Base-by-base conservation (phyloP, 768 basidiomycete genomes). In the Tulasnella sp. region DNA sequence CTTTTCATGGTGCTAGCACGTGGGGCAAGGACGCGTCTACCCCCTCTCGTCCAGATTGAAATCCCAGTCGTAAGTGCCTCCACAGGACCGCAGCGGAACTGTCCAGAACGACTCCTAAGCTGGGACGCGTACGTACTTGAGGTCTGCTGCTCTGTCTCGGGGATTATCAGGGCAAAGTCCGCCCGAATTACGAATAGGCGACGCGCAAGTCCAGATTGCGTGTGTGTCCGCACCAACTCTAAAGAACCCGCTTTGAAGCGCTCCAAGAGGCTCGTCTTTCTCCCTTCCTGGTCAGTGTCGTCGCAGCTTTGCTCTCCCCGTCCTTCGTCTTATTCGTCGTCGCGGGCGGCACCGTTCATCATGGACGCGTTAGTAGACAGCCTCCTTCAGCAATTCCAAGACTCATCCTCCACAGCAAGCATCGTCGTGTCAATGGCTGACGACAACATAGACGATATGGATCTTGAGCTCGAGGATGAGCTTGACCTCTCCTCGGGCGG, bases 381-480 rank as follows among this genome's bases (percentile, higher is more conserved):
- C 16, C 31, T 69, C 14, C 1, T 37, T 31, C 64, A 28, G 18
- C 64, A 69, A 69, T 69, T 69, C 64, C 64, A 69, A 37, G 34
- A 28, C 64, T 20, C 64, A 34, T 14, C 64, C 5, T 37, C 64
- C 31, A 69, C 64, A 28, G 64, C 31, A 69, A 69, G 64, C 31
- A 69, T 69, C 64, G 16, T 31, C n/a, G 78, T 75, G 44, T 81
- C 60, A 77, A 90, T 93, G 91, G 91, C 92, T 60, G 90, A 91
- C 76, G 91, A 92, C 83, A 90, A 90, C 77, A 85, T 89, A 44
- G 88, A 89, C 69, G 84, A 90, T 54, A 86, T 87, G 54, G 88
- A 88, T 78, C 87, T 88, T 4, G 88, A 89, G 60, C 75, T 84
- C 72, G 85, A 86, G 74, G 87, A 86, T 72, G 82, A 81, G 50